phyloP scores from a whole-genome alignment of 2,329 filamentous ascomycete genomes.

The Metarhizium brunneum region DNA sequence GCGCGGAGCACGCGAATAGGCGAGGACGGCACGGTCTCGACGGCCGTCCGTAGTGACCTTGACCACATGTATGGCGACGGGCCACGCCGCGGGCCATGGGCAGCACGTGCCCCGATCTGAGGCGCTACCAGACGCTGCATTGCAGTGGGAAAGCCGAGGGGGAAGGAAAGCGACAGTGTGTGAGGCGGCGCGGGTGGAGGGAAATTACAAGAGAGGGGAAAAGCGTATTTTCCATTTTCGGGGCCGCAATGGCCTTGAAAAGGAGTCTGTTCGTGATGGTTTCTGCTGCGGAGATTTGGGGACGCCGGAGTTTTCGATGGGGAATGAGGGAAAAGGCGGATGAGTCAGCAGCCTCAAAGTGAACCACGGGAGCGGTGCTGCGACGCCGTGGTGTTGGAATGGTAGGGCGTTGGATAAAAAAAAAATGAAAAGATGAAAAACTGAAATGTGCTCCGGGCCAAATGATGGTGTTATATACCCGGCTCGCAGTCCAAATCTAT shows the following conservation, averaged over 20 bases:
- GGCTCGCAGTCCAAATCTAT: too few relatives aligned
- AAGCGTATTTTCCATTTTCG: background rate
- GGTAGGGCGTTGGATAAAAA: too few relatives aligned
- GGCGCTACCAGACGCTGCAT: conserved; percentile 2
- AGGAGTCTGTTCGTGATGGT: conserved; percentile 29
- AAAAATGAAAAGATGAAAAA: too few relatives aligned
- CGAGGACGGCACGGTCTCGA: conserved; percentile 44
- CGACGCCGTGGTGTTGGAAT: background rate
- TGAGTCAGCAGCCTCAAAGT: conserved; percentile 6
- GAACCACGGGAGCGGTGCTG: too few relatives aligned
- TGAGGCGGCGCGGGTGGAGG: background rate
- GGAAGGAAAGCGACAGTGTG: background rate
- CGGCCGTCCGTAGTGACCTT: conserved; percentile 12
- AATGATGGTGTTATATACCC: background rate
- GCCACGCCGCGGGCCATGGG: background rate
- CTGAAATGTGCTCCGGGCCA: background rate
- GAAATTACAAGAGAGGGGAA: background rate
- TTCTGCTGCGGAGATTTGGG: conserved; percentile 40
- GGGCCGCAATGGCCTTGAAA: conserved; percentile 1
- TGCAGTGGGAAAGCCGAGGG: background rate
- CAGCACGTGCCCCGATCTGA: background rate
- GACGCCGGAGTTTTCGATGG: conserved; percentile 12
- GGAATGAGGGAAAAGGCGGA: background rate
- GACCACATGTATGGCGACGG: conserved; percentile 6
- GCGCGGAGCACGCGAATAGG: conserved; percentile 67